Conservation (phyloP, 2,329 filamentous ascomycete genomes). For the Fusarium veterinarium region DNA sequence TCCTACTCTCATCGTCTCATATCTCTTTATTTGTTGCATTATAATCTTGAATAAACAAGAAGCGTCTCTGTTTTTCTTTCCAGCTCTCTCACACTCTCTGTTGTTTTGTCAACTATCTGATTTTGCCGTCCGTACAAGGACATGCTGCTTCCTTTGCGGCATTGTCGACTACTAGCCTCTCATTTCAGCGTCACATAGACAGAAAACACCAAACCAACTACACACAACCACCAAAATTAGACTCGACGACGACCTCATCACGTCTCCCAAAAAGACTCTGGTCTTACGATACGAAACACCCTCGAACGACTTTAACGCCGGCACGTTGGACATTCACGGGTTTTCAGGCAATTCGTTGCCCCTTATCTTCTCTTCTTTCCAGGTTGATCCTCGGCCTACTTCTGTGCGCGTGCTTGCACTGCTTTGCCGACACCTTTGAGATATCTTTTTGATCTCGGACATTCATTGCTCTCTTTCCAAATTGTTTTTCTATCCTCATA, state of each 20-base stretch:
- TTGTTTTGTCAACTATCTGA: conserved; percentile 20
- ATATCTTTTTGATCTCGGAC: conserved; percentile 30
- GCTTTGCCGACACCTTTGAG: conserved; percentile 40
- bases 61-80: conserved; percentile 37
- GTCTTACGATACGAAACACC: conserved; percentile 22
- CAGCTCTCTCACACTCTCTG: conserved; percentile 22
- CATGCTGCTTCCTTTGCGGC: conserved; percentile 45
- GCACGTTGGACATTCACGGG: conserved; percentile 43
- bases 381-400: conserved; percentile 69
- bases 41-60: conserved; percentile 20
- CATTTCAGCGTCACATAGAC: conserved; percentile 44
- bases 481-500: conserved; percentile 9
- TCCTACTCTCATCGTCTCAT: conserved; percentile 28
- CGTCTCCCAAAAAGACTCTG: conserved; percentile 2
- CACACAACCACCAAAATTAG: conserved; percentile 12
- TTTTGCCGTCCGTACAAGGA: conserved; percentile 32
- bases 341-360: conserved; percentile 40
- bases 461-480: conserved; percentile 33
- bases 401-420: conserved; percentile 48
- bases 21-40: conserved; percentile 29
- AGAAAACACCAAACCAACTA: conserved; percentile 9
- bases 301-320: conserved; percentile 37
- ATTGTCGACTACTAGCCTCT: conserved; percentile 42
- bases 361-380: conserved; percentile 48
- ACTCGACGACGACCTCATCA: conserved; percentile 28